phyloP scores from a whole-genome alignment of 305 asterid species.

The Solanum aculeatissimum region DNA sequence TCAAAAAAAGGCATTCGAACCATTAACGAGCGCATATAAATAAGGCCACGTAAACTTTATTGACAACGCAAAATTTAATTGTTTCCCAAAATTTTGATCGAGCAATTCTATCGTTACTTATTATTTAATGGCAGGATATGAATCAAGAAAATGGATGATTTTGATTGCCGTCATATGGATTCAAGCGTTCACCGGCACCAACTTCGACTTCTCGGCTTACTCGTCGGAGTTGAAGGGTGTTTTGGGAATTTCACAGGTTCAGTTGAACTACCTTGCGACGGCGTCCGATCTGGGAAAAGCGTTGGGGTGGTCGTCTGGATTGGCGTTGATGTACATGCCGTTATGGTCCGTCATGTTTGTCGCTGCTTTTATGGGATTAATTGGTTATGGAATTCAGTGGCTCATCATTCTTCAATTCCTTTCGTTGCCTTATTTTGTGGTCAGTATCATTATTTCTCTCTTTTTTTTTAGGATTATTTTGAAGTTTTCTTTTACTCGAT shows the following conservation, averaged over 20 bases:
- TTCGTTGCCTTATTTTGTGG: constrained; percentile 63
- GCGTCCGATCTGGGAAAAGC: constrained; percentile 87
- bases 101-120: no score
- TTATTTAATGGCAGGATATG: constrained; percentile 34
- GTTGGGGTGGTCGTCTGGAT: constrained; percentile 81
- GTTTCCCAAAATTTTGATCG: neutral
- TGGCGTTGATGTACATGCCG: constrained; percentile 55
- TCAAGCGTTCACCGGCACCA: constrained; percentile 90
- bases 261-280: constrained; percentile 76
- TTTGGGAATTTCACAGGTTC: constrained; percentile 66
- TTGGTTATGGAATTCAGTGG: constrained; percentile 80
- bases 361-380: constrained; percentile 64
- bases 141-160: constrained; percentile 71
- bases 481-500: no score
- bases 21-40: neutral
- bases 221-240: constrained; percentile 64
- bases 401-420: constrained; percentile 37
- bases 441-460: constrained; percentile 9
- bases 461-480: no score
- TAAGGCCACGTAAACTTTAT: constrained; percentile 16
- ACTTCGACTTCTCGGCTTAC: constrained; percentile 81
- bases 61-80: neutral
- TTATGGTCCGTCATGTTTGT: constrained; percentile 53
- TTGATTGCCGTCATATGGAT: constrained; percentile 72
- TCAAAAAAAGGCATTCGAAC: neutral